These are phyloP conservation scores for Cyberlindnera americana DNA, from an alignment of 805 yeast genomes.

Conservation along the genomic window DNA sequence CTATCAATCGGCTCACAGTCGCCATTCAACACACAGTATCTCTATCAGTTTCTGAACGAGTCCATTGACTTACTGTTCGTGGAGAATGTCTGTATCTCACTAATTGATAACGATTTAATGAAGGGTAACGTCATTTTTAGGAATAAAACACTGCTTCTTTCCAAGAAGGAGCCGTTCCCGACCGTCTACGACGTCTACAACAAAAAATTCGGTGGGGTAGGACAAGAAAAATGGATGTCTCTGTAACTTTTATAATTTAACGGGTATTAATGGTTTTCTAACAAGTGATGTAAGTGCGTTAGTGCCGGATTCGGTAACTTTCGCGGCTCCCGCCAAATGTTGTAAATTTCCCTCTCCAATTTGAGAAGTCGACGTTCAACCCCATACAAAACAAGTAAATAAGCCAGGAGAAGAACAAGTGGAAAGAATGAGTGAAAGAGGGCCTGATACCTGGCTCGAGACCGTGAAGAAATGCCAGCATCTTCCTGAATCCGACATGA, in stretches of 20 bases:
- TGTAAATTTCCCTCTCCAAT: no score
- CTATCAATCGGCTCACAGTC: constrained; percentile 17
- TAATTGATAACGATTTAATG: constrained; percentile 52
- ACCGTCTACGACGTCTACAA: constrained; percentile 21
- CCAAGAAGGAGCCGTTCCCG: constrained; percentile 44
- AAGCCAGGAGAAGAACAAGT: no score
- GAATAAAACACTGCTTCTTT: constrained; percentile 37
- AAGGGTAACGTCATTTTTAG: constrained; percentile 49
- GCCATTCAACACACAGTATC: constrained; percentile 13
- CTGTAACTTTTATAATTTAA: neutral
- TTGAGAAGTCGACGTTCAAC: no score
- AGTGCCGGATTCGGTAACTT: no score
- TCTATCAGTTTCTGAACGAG: constrained; percentile 28
- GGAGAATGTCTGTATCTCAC: constrained; percentile 46
- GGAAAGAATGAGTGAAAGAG: constrained; percentile 64
- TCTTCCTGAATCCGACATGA: constrained; percentile 89
- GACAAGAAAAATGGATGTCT: constrained; percentile 16
- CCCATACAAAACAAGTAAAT: no score
- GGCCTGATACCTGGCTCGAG: constrained; percentile 96
- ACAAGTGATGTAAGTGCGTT: no score
- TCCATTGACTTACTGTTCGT: constrained; percentile 35
- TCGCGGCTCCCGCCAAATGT: no score
- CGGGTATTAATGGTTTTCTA: neutral
- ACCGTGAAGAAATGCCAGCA: constrained; percentile 88
- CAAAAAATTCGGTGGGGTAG: constrained; percentile 5